Conservation (phyloP, 306 rosid genomes). For the Acacia melanoxylon region DNA sequence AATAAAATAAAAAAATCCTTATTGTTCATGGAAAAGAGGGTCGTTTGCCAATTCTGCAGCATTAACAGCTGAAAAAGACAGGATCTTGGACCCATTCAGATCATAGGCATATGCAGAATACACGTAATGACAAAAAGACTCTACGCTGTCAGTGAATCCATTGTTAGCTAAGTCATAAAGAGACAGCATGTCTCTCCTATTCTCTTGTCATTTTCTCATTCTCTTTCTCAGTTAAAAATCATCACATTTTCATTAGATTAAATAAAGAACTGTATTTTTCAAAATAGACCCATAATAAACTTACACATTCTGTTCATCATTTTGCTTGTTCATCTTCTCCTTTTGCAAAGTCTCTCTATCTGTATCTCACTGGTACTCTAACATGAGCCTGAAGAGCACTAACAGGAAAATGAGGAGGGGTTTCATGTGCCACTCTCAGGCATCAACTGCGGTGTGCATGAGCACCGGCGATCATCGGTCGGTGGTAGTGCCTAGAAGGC, state of each 20-base stretch:
- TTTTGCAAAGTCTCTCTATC: background rate
- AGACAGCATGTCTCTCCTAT: conserved; percentile 42
- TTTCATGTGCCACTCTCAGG: conserved; percentile 75
- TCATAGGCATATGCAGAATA: conserved; percentile 33
- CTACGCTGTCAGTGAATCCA: conserved; percentile 36
- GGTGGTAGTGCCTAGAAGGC: conserved; percentile 50
- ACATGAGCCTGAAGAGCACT: conserved; percentile 44
- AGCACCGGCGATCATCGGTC: conserved; percentile 50
- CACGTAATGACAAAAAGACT: conserved; percentile 33
- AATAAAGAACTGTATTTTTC: background rate
- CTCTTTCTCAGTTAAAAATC: conserved; percentile 13
- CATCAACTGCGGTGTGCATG: conserved; percentile 80
- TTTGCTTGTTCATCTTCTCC: background rate
- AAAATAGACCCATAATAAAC: background rate
- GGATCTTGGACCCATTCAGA: conserved; percentile 39
- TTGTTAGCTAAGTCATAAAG: conserved; percentile 52
- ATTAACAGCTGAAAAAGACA: conserved; percentile 57
- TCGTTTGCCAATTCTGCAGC: conserved; percentile 33
- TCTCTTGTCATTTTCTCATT: conserved; percentile 32
- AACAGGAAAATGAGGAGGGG: conserved; percentile 48
- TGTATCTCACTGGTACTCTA: conserved; percentile 2
- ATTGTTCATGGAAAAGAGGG: conserved; percentile 27
- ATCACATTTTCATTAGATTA: conserved; percentile 20
- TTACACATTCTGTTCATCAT: background rate
- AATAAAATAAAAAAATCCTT: too few species aligned